Conservation (phyloP, 345 rosid genomes). For the Rhodamnia rubescens region DNA sequence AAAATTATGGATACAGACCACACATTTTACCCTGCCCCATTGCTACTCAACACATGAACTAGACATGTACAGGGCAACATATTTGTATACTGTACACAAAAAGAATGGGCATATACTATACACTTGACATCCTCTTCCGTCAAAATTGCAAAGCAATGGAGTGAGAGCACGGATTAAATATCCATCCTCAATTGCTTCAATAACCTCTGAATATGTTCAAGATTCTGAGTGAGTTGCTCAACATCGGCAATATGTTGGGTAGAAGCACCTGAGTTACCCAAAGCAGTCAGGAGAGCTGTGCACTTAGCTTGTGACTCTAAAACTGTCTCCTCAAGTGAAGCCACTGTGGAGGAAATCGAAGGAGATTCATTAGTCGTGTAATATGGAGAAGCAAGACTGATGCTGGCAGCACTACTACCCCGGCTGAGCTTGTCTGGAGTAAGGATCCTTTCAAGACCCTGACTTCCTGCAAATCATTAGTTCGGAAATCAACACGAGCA, state of each 20-base stretch:
- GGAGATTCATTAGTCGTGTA: constrained; percentile 12
- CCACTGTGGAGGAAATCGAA: constrained; percentile 30
- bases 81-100: constrained; percentile 17
- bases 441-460: constrained; percentile 71
- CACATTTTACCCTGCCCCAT: not conserved
- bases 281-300: constrained; percentile 29
- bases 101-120: constrained; percentile 19
- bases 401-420: constrained; percentile 26
- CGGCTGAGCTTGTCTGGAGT: constrained; percentile 38
- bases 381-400: constrained; percentile 19
- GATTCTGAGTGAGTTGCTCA: constrained; percentile 52
- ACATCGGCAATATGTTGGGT: constrained; percentile 18
- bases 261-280: constrained; percentile 28
- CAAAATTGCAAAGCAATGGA: constrained; percentile 12
- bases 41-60: not conserved
- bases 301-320: constrained; percentile 55
- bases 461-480: constrained; percentile 50
- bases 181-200: constrained; percentile 50
- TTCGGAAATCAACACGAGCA: not conserved
- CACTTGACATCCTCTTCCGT: not conserved
- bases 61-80: not conserved
- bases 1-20: not conserved
- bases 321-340: constrained; percentile 67
- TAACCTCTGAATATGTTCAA: constrained; percentile 52
- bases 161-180: constrained; percentile 18